Conservation (phyloP, 108 stramenopile species). For the Asterionellopsis glacialis region DNA sequence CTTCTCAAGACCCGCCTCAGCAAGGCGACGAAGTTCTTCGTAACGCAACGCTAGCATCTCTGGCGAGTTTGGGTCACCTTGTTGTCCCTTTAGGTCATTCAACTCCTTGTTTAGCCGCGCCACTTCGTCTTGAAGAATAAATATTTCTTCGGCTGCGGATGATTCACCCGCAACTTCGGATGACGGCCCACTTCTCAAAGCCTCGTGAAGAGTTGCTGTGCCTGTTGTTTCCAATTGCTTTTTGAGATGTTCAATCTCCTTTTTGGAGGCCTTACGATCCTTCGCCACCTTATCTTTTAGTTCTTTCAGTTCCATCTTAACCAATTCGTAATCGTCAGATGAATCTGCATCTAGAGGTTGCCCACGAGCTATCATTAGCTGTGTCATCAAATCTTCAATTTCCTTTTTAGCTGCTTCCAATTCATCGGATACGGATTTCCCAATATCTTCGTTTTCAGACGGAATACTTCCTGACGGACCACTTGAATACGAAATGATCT, state of each 20-base stretch:
- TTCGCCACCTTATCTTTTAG: constrained; percentile 8
- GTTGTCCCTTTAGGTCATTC: constrained; percentile 1
- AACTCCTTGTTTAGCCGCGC: constrained; percentile 35
- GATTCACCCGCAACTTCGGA: no score
- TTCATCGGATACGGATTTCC: constrained; percentile 4
- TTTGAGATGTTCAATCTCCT: not conserved
- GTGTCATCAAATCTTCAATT: constrained; percentile 11
- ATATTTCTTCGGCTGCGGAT: constrained; percentile 14
- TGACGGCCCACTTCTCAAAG: no score
- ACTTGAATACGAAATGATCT: no score
- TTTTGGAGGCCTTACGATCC: no score
- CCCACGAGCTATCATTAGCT: no score
- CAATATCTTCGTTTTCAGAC: not conserved
- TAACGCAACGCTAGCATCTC: constrained; percentile 21
- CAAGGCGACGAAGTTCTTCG: constrained; percentile 32
- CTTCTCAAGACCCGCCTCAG: constrained; percentile 29
- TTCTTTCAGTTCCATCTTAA: constrained; percentile 23
- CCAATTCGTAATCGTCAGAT: no score
- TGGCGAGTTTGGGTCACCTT: constrained; percentile 6
- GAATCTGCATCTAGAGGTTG: no score
- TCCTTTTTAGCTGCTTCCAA: constrained; percentile 25
- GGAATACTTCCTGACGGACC: not conserved
- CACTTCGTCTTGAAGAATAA: constrained; percentile 33
- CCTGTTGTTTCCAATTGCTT: not conserved
- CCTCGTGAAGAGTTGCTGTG: no score